Evolutionary conservation across 176 grass and related monocot genomes (phyloP).

Genomic region (Aegilops tauschii): DNA sequence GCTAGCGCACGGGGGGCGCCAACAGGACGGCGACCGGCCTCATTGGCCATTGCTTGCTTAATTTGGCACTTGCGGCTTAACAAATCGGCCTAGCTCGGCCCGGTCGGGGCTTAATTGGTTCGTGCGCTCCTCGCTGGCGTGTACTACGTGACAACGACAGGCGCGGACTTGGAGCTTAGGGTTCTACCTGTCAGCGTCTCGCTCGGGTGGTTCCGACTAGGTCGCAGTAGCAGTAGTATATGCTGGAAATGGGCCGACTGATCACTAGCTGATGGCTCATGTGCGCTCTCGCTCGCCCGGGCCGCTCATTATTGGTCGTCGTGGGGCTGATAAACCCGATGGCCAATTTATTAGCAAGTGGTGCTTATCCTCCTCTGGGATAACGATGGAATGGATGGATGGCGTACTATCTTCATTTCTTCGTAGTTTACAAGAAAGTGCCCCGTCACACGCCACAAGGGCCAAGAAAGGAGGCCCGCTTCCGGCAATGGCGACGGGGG

Average conservation of each 20-base stretch:
- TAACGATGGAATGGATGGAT: background rate
- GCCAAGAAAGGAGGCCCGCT: background rate
- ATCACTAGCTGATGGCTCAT: background rate
- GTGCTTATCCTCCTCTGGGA: background rate
- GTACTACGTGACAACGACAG: background rate
- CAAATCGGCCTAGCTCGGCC: background rate
- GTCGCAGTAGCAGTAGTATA: background rate
- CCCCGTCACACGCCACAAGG: background rate
- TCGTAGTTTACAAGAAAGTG: background rate
- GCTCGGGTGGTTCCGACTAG: background rate
- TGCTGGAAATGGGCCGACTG: background rate
- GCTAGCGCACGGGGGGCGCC: background rate
- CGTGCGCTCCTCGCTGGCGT: background rate
- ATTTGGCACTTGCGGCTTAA: background rate
- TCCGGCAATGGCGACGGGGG: background rate
- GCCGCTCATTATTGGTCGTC: background rate
- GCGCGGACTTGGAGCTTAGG: background rate
- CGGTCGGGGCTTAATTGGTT: background rate
- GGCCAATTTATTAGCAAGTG: background rate
- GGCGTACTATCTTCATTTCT: background rate
- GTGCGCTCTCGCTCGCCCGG: background rate
- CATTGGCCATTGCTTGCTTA: background rate
- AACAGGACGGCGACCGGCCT: background rate
- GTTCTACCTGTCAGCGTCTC: background rate
- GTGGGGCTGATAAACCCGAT: background rate